Evolutionary conservation across 2,329 filamentous ascomycete species (phyloP), one percentile per base, ranked within the genome.

Genomic region (Tolypocladium ovalisporum): DNA sequence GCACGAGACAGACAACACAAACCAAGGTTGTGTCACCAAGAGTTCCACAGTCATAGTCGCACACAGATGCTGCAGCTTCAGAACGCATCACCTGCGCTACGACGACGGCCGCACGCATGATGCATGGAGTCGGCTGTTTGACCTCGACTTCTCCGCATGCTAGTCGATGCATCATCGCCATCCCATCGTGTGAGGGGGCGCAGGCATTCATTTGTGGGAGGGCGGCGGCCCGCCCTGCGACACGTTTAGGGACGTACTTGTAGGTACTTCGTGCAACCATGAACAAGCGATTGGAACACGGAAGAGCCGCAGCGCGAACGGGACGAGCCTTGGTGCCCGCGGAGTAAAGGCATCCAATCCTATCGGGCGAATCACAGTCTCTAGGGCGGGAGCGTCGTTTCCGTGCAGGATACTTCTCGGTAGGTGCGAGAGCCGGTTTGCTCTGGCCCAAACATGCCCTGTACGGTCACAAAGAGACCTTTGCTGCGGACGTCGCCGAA

Each of bases 311-410:
- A 65, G 67, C 62, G 65, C 66, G 62, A 65, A 67, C 68, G 68
- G 68, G 68, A 70, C 62, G 67, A 70, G 66, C 68, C 68, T 70
- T 70, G 64, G 66, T 64, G 62, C 62, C 64, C 53, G 51, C 54
- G 53, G 51, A 36, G 34, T 36, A 53, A 42, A 32, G 35, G 49
- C 53, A 35, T 53, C 35, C 42, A 34, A 51, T 37, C 49, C 35
- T 42, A 51, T 51, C 42, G n/a, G 15, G 8, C 22, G 44, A 9
- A 34, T 7, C 29, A n/a, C 22, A 5, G 29, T 13, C 47, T n/a
- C n/a, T n/a, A n/a, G n/a, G n/a, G n/a, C n/a, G n/a, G n/a, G n/a
- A n/a, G n/a, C n/a, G n/a, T n/a, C n/a, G n/a, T n/a, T n/a, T n/a
- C n/a, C n/a, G n/a, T n/a, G n/a, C n/a, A n/a, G n/a, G n/a, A n/a